Evolutionary conservation across 2,329 filamentous ascomycete genomes (phyloP), one percentile per base, ranked within the genome.

Genomic region (Dactylellina parvicollis): DNA sequence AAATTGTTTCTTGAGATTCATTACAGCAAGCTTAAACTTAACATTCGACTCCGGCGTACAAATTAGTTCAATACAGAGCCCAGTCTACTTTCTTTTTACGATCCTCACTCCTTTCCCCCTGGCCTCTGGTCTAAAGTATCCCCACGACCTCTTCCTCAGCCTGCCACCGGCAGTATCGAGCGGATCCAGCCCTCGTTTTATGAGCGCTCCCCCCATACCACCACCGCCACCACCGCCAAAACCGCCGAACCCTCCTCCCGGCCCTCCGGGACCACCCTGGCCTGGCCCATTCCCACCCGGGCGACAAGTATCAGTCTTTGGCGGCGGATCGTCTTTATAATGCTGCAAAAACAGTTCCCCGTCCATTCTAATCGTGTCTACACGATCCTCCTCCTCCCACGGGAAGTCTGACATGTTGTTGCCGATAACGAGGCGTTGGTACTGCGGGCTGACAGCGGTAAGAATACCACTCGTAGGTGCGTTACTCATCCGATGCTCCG

Each of bases 31-130:
- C n/a, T n/a, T n/a, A n/a, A n/a, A n/a, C n/a, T n/a, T n/a, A n/a
- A n/a, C n/a, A n/a, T n/a, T n/a, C n/a, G n/a, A n/a, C n/a, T n/a
- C n/a, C n/a, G n/a, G n/a, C n/a, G n/a, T n/a, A 36, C 30, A 34
- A 28, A 22, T 18, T 54, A 54, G 5, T 32, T 32, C 5, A 32
- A 32, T 32, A 32, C 12, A 5, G 14, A 24, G 50, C 3, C 10
- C 7, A 3, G 16, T 46, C 20, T 56, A 61, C 10, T 18, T 42
- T 26, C 69, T 59, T 7, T 34, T 64, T 28, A 65, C 49, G 38
- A 73, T 42, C n/a, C 60, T 65, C 28, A 73, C 30, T 0, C 69
- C 69, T 14, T 40, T 57, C n/a, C 69, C 69, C 9, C 4, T 47
- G 1, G 54, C 22, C 28, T 66, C 69, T 1, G 69, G 69, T 42